Evolutionary conservation across 2,329 filamentous ascomycete species (phyloP).

Genomic region (Lizonia empirigonia): DNA sequence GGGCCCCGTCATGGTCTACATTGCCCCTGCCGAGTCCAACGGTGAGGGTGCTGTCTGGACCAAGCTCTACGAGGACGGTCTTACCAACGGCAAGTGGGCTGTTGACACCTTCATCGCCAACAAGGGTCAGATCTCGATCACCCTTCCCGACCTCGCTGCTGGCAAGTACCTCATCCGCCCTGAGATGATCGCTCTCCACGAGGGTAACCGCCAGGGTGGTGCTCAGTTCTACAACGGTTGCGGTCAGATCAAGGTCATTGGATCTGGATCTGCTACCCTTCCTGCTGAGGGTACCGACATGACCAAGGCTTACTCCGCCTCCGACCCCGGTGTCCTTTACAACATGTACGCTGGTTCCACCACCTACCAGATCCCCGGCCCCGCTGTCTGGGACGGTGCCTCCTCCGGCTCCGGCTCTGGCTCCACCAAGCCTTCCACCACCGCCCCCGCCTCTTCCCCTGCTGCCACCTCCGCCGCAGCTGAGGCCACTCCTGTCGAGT

Average conservation of each 20-base stretch:
- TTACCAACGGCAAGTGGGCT: constrained; percentile 44
- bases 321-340: constrained; percentile 49
- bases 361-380: constrained; percentile 50
- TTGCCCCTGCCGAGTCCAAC: constrained; percentile 51
- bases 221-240: constrained; percentile 54
- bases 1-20: constrained; percentile 60
- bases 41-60: constrained; percentile 59
- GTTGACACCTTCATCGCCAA: constrained; percentile 49
- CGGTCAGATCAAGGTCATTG: constrained; percentile 49
- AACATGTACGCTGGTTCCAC: constrained; percentile 46
- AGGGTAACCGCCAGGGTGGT: constrained; percentile 40
- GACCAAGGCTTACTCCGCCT: constrained; percentile 50
- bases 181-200: constrained; percentile 53
- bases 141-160: constrained; percentile 45
- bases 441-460: constrained; percentile 14
- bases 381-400: constrained; percentile 42
- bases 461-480: constrained; percentile 11
- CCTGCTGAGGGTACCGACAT: constrained; percentile 51
- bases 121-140: constrained; percentile 49
- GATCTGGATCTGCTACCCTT: constrained; percentile 32
- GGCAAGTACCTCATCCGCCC: constrained; percentile 51
- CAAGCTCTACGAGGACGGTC: constrained; percentile 51
- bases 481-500: constrained; percentile 13
- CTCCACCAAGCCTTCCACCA: constrained; percentile 19
- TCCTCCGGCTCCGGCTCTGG: constrained; percentile 19